Evolutionary conservation across 2,329 filamentous ascomycete species (phyloP), one percentile per base, ranked within the genome.

Genomic region (Paradendryphiella salina): DNA sequence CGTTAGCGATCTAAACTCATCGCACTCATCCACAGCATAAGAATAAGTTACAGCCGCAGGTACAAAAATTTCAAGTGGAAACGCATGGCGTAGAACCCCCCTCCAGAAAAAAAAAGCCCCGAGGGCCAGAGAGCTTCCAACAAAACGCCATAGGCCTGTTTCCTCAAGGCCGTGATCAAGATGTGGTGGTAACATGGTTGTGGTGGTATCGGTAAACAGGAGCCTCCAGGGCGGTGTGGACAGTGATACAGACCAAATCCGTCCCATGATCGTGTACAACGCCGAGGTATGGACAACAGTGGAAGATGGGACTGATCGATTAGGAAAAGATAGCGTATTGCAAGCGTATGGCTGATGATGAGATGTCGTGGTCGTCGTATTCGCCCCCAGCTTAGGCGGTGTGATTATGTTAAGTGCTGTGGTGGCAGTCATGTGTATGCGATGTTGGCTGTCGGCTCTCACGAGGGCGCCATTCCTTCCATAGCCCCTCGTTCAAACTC

Each of bases 401-500:
- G 2, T 21, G 39, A 14, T 23, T 21, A 41, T 21, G 15, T 17
- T 14, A 29, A 15, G n/a, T 35, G 32, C 7, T 44, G 32, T 15
- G 13, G 40, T 35, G 14, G 21, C 14, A 35, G 32, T 43, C 6
- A 28, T 18, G 32, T 17, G 18, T 33, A 29, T 23, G 14, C 14
- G 17, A 13, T 18, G 40, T 26, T 33, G 20, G 13, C 11, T 15
- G 29, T 23, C 17, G 36, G 15, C 5, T 18, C 20, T 64, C 46
- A 65, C 26, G 63, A 64, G 18, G 63, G 63, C 15, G 63, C 63
- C 63, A 65, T 65, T n/a, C 57, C 61, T 8, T 52, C 55, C 46
- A 65, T 60, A 9, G 66, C 61, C 18, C 64, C 69, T 14, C 62
- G 57, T 46, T 69, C 67, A 49, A 60, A 72, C 31, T 66, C 63